Conservation (phyloP, 345 rosid species). For the Bretschneidera sinensis region DNA sequence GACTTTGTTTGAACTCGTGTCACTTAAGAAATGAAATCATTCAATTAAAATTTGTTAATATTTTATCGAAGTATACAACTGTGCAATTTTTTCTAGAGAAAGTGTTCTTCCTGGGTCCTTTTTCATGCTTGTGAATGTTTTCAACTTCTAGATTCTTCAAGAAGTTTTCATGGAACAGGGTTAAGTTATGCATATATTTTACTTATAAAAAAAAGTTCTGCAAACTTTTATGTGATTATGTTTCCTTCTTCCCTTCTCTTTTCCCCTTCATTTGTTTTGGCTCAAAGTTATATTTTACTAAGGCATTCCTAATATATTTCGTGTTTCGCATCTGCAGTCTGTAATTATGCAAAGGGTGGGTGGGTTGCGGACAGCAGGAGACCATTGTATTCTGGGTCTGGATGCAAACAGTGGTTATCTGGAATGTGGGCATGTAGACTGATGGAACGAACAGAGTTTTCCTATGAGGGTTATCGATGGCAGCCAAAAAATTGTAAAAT, state of each 20-base stretch:
- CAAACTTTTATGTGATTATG: not conserved
- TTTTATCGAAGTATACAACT: not conserved
- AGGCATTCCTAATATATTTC: not conserved
- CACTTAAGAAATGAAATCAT: too few species aligned
- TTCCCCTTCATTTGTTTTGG: too few species aligned
- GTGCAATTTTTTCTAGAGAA: not conserved
- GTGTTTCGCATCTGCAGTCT: conserved; percentile 34
- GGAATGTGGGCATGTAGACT: conserved; percentile 72
- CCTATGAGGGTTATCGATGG: conserved; percentile 73
- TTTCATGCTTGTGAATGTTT: too few species aligned
- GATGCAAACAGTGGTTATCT: conserved; percentile 69
- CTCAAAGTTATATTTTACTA: not conserved
- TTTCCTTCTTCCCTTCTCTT: not conserved
- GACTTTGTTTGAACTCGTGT: too few species aligned
- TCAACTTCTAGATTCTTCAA: not conserved
- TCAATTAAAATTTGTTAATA: not conserved
- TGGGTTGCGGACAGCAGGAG: conserved; percentile 49
- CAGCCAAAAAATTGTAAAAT: conserved; percentile 67
- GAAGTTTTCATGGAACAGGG: not conserved
- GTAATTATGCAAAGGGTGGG: conserved; percentile 65
- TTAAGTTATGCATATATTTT: not conserved
- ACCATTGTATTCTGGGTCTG: conserved; percentile 63
- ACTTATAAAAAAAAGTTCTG: too few species aligned
- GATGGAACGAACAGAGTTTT: conserved; percentile 57
- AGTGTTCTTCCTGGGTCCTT: not conserved